Percentiles rank a stretch among this genome's conserved stretches.
phyloP scores from a whole-genome alignment of 495 filamentous ascomycete species.

The Bombardia bombarda region DNA sequence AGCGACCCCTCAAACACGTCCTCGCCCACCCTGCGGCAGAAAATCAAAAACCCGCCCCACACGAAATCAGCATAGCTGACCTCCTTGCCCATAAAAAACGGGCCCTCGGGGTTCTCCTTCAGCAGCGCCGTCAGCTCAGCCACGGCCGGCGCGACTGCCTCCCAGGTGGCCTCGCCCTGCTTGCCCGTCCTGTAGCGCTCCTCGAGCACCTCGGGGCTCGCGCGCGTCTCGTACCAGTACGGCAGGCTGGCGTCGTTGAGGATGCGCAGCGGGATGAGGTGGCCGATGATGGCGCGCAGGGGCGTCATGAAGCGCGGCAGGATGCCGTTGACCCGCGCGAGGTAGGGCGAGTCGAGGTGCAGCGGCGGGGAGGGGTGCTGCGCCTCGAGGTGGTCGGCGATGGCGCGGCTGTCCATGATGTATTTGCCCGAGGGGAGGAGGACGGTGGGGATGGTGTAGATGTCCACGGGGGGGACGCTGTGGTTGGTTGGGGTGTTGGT shows the following conservation, averaged over 20 bases:
- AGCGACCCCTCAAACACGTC: slow-evolving; percentile 24
- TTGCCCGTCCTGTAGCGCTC: slow-evolving; percentile 26
- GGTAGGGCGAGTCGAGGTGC: slow-evolving; percentile 39
- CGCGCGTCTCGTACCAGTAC: slow-evolving; percentile 41
- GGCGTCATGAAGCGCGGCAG: slow-evolving; percentile 9
- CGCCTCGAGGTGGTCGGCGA: slow-evolving; percentile 44
- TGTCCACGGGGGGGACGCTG: slow-evolving; percentile 23
- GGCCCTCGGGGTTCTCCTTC: slow-evolving; percentile 39
- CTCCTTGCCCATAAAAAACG: slow-evolving; percentile 34
- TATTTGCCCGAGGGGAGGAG: slow-evolving; percentile 41
- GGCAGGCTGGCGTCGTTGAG: slow-evolving; percentile 30
- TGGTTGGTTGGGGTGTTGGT: not conserved
- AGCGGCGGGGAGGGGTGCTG: slow-evolving; percentile 45
- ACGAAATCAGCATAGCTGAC: slow-evolving; percentile 36
- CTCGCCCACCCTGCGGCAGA: slow-evolving; percentile 22
- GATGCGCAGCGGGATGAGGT: slow-evolving; percentile 26
- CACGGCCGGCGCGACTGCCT: slow-evolving; percentile 24
- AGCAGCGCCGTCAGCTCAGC: slow-evolving; percentile 37
- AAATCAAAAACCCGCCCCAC: slow-evolving; percentile 30
- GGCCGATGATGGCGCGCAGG: slow-evolving; percentile 22
- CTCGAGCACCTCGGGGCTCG: slow-evolving; percentile 25
- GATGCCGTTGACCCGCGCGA: slow-evolving; percentile 21
- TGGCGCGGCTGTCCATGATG: slow-evolving; percentile 49
- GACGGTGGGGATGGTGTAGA: slow-evolving; percentile 50
- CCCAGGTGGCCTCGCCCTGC: slow-evolving; percentile 31